Percentiles rank a stretch among this genome's conserved stretches.
phyloP scores from a whole-genome alignment of 208 protist species.

The Wallacemonas sp. region DNA sequence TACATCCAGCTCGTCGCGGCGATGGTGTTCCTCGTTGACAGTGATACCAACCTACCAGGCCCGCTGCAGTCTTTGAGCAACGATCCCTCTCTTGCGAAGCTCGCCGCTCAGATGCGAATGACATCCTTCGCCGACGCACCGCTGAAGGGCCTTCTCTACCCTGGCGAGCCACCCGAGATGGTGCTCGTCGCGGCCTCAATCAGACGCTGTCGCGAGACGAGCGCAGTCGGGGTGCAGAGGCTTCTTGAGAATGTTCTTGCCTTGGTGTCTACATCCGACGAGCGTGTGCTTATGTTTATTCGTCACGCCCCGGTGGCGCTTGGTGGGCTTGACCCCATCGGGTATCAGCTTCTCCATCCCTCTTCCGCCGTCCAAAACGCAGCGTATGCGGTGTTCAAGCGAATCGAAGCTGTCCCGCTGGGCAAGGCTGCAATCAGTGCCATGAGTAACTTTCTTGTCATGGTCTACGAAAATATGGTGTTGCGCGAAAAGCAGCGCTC shows the following conservation, averaged over 20 bases:
- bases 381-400: slow-evolving; percentile 39
- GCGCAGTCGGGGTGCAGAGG: slow-evolving; percentile 36
- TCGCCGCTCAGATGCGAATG: slow-evolving; percentile 36
- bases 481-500: slow-evolving; percentile 4
- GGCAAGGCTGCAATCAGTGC: slow-evolving; percentile 56
- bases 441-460: slow-evolving; percentile 70
- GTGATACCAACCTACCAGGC: slow-evolving; percentile 17
- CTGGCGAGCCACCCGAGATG: slow-evolving; percentile 37
- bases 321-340: slow-evolving; percentile 61
- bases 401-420: slow-evolving; percentile 43
- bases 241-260: slow-evolving; percentile 41
- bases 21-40: slow-evolving; percentile 24
- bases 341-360: slow-evolving; percentile 62
- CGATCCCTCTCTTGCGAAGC: slow-evolving; percentile 25
- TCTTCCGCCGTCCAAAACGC: slow-evolving; percentile 32
- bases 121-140: slow-evolving; percentile 41
- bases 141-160: slow-evolving; percentile 30
- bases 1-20: slow-evolving; percentile 43
- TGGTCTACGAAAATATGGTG: slow-evolving; percentile 56
- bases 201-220: slow-evolving; percentile 37
- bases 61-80: slow-evolving; percentile 33
- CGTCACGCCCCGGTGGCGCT: slow-evolving; percentile 65
- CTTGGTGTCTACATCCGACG: slow-evolving; percentile 30
- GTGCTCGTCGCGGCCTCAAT: slow-evolving; percentile 46
- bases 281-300: slow-evolving; percentile 59